Conservation (phyloP, 345 rosid species). For the Citrus unshiu region DNA sequence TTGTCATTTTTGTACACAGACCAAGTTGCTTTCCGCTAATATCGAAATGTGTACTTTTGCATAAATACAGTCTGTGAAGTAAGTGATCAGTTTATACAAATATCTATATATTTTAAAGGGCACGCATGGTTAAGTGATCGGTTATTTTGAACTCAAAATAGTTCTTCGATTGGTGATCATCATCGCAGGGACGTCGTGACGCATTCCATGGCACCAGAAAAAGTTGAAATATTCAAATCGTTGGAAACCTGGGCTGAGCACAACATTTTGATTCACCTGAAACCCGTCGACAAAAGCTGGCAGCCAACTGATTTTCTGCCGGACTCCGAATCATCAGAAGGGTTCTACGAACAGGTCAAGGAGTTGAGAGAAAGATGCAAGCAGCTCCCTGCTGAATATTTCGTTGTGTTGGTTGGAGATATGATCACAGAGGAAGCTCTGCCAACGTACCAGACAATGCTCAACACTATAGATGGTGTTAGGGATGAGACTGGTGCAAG, state of each 20-base stretch:
- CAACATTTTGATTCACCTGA: slow-evolving; percentile 29
- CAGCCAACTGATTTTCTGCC: slow-evolving; percentile 42
- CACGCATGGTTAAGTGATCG: too few species aligned
- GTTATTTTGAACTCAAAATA: too few species aligned
- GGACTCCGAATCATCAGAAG: slow-evolving; percentile 24
- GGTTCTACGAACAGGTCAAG: slow-evolving; percentile 30
- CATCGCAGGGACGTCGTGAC: background rate
- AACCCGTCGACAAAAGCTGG: slow-evolving; percentile 40
- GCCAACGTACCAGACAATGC: slow-evolving; percentile 37
- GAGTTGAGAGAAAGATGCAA: slow-evolving; percentile 33
- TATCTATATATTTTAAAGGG: too few species aligned
- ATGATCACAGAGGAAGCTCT: slow-evolving; percentile 45
- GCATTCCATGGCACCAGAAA: slow-evolving; percentile 37
- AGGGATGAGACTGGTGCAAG: slow-evolving; percentile 40
- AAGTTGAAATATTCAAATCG: slow-evolving; percentile 38
- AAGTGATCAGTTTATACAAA: too few species aligned
- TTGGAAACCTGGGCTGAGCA: slow-evolving; percentile 38
- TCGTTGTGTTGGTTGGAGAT: slow-evolving; percentile 38
- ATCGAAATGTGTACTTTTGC: too few species aligned
- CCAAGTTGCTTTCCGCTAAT: too few species aligned
- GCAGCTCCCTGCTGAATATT: slow-evolving; percentile 36
- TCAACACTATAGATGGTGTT: slow-evolving; percentile 33
- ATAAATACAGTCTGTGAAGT: too few species aligned
- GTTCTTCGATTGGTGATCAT: too few species aligned
- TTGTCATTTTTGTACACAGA: too few species aligned